Base-by-base conservation (phyloP, 371 early-diverging fungal genomes). In the Mucor lusitanicus region DNA sequence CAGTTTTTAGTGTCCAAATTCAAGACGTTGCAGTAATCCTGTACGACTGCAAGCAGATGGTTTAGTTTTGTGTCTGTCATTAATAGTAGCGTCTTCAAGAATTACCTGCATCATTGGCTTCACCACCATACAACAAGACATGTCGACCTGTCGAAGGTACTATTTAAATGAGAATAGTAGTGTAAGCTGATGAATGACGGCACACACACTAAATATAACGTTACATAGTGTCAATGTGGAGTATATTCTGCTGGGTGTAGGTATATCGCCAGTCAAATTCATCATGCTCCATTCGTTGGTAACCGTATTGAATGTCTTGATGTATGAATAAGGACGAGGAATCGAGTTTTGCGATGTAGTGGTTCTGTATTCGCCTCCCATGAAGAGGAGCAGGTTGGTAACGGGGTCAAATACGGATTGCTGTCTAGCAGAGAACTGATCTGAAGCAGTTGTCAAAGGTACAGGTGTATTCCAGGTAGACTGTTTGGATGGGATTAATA, bases 81-180 rank as follows among this genome's bases (percentile, higher is more conserved):
- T 17, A 15, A 5, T 40, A 11, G n/a, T n/a, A n/a, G n/a, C 5
- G 40, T 11, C 40, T 40, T 17, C 17, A 17, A 1, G 8, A 30
- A 30, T 17, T 53, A 53, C 53, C 53, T 25, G 23, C 5, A 27
- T 25, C 40, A 8, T 33, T 19, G 1, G 28, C 6, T 25, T 63
- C 63, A 53, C 63, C 63, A 11, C 63, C 63, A 54, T 53, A 63
- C 11, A 63, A 13, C 2, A 63, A 15, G n/a, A 63, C 54, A 54
- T 63, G 37, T 54, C 54, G 35, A 1, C 37, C 35, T 6, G 63
- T 63, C 1, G 23, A 54, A 33, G 63, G 53, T 28, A 37, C 63
- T 63, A 33, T 15, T 1, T 53, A 32, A 15, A 33, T 4, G n/a
- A n/a, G n/a, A n/a, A n/a, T n/a, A n/a, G n/a, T n/a, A n/a, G n/a